Base-by-base conservation (phyloP, 129 eudicot species). In the Centaurea solstitialis region DNA sequence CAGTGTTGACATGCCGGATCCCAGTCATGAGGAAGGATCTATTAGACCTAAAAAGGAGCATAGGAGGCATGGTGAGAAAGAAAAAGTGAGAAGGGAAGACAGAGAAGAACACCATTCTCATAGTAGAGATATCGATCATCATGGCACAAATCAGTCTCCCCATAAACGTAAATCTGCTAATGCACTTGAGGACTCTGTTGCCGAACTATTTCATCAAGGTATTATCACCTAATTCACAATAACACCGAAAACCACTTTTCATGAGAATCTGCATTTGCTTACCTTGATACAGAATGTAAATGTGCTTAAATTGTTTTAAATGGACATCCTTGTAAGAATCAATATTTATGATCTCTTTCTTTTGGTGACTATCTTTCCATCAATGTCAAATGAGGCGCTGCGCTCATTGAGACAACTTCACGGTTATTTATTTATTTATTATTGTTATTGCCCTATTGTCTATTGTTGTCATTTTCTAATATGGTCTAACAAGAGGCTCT, bases 191-290 rank as follows among this genome's bases (percentile, higher is more conserved):
- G 97, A 87, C 65, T 74, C 68, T 78, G 89, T 80, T 70, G 77
- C 80, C 62, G 91, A 89, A 77, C 86, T 79, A 74, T 87, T 86
- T 76, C 80, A 66, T 69, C 83, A 86, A 83, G 93, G 92, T 90
- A 82, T 26, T 2, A 26, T 76, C 11, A 75, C 65, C 62, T 76
- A 75, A 82, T 68, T 82, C 45, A 40, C 33, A 57, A 70, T 62
- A 28, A 45, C 13, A 20, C 73, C 45, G 65, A 75, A 75, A 8
- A 45, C 65, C 53, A 57, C 65, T 57, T 53, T n/a, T n/a, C 9
- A 57, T 4, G 22, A 57, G 22, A 57, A 57, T 17, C 65, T 57
- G 22, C 65, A 57, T 17, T 57, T 57, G 3, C 22, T 57, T 57
- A 57, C 65, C 65, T 57, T 57, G 62, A 50, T 50, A 15, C 7